A percentile compares a stretch with the other conserved stretches of the same genome.
These are phyloP conservation scores for Pyrenula aspistea DNA, from an alignment of 495 filamentous ascomycete genomes.

Conservation along the genomic window DNA sequence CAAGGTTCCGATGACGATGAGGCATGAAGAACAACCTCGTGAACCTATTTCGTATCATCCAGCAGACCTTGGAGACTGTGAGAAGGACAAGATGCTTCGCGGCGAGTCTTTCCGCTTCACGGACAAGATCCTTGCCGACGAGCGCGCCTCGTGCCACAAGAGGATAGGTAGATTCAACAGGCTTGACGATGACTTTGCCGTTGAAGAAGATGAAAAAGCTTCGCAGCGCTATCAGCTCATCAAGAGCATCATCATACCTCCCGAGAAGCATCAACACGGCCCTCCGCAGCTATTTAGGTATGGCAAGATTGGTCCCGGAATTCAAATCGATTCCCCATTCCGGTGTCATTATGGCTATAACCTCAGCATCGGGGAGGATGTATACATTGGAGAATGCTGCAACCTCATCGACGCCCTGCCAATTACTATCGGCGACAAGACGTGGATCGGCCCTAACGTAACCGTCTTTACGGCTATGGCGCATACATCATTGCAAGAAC, in stretches of 20 bases:
- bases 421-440: constrained; percentile 62
- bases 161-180: constrained; percentile 87
- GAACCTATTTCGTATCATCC: neutral
- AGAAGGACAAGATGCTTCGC: constrained; percentile 90
- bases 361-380: constrained; percentile 75
- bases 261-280: constrained; percentile 30
- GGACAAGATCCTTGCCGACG: constrained; percentile 65
- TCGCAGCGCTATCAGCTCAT: constrained; percentile 70
- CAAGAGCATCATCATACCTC: constrained; percentile 30
- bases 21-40: neutral
- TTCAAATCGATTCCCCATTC: constrained; percentile 81
- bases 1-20: neutral
- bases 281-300: constrained; percentile 18
- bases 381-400: constrained; percentile 77
- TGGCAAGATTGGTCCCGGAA: constrained; percentile 64
- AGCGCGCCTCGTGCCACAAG: constrained; percentile 75
- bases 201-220: constrained; percentile 67
- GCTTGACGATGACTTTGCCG: constrained; percentile 61
- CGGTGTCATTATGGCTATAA: constrained; percentile 95
- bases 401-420: constrained; percentile 69
- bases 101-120: constrained; percentile 73
- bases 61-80: constrained; percentile 34
- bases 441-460: constrained; percentile 80
- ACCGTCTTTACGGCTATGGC: constrained; percentile 71
- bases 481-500: constrained; percentile 60